Evolutionary conservation across 805 yeast genomes (phyloP).

Genomic region (Suhomyces sp.): DNA sequence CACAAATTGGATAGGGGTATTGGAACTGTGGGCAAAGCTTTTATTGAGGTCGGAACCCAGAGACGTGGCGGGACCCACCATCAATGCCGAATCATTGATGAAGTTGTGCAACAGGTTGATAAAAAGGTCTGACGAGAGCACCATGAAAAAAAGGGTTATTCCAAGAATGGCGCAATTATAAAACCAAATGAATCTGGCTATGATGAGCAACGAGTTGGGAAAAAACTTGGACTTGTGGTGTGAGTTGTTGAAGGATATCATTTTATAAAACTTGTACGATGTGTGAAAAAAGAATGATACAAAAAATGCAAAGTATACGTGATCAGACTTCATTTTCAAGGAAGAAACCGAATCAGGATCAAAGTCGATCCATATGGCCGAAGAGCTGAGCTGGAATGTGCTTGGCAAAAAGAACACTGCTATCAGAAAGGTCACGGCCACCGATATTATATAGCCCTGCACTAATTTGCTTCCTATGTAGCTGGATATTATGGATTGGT

Average conservation of each 20-base stretch:
- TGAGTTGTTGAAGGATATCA: constrained; percentile 9
- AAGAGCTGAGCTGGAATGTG: constrained; percentile 18
- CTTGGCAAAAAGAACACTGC: constrained; percentile 10
- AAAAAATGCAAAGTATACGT: constrained; percentile 18
- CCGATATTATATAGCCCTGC: constrained; percentile 1
- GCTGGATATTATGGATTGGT: background rate
- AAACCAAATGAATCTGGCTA: constrained; percentile 20
- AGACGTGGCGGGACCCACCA: background rate
- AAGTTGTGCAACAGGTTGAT: constrained; percentile 14
- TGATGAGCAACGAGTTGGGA: constrained; percentile 14
- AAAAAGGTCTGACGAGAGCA: constrained; percentile 20
- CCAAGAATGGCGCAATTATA: constrained; percentile 19
- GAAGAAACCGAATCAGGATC: background rate
- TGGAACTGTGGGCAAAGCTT: background rate
- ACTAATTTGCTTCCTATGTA: background rate
- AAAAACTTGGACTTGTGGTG: constrained; percentile 13
- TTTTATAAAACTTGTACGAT: constrained; percentile 10
- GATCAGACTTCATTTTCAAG: constrained; percentile 23
- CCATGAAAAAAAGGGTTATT: constrained; percentile 10
- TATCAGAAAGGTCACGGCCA: background rate
- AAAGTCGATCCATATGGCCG: constrained; percentile 13
- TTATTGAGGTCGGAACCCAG: background rate
- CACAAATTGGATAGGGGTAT: constrained; percentile 11
- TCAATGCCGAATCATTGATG: background rate
- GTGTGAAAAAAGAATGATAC: constrained; percentile 13